Percentiles rank a stretch among this genome's conserved stretches.
Evolutionary conservation across 306 rosid species (phyloP).

Genomic region (Sophora flavescens): DNA sequence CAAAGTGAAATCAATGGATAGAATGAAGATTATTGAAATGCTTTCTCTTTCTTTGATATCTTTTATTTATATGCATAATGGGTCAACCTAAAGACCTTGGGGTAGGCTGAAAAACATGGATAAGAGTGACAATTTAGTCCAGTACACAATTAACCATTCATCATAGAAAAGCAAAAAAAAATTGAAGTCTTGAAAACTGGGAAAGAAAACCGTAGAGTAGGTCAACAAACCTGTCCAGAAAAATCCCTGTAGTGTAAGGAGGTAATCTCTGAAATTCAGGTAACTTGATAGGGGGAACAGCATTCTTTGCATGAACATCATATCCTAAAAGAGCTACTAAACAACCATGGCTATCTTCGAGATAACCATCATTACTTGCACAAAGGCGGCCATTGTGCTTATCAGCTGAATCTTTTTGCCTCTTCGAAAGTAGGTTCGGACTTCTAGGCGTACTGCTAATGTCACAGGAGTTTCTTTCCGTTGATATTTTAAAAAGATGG

Average conservation of each 20-base stretch:
- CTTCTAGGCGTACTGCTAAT: constrained; percentile 47
- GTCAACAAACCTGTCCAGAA: constrained; percentile 86
- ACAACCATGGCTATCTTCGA: constrained; percentile 77
- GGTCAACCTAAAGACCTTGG: constrained; percentile 26
- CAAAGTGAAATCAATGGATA: neutral
- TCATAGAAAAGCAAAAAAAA: neutral
- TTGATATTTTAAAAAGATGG: constrained; percentile 60
- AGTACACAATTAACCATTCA: neutral
- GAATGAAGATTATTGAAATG: constrained; percentile 30
- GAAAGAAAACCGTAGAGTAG: constrained; percentile 38
- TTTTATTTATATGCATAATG: constrained; percentile 19
- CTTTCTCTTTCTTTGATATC: constrained; percentile 14
- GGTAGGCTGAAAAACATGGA: neutral
- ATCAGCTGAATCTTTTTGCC: constrained; percentile 87
- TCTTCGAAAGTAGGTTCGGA: constrained; percentile 70
- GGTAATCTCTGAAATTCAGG: constrained; percentile 84
- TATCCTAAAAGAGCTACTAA: constrained; percentile 92
- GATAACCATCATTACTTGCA: constrained; percentile 62
- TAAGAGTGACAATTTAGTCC: neutral
- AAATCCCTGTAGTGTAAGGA: constrained; percentile 96
- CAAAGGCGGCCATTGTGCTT: constrained; percentile 72
- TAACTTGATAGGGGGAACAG: constrained; percentile 88
- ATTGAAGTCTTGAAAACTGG: neutral
- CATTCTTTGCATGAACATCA: constrained; percentile 83
- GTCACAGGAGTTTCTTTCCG: constrained; percentile 63